A percentile compares a stretch with the other conserved stretches of the same genome.
phyloP scores from a whole-genome alignment of 1,284 basidiomycete species.

The Paramarasmius palmivorus region DNA sequence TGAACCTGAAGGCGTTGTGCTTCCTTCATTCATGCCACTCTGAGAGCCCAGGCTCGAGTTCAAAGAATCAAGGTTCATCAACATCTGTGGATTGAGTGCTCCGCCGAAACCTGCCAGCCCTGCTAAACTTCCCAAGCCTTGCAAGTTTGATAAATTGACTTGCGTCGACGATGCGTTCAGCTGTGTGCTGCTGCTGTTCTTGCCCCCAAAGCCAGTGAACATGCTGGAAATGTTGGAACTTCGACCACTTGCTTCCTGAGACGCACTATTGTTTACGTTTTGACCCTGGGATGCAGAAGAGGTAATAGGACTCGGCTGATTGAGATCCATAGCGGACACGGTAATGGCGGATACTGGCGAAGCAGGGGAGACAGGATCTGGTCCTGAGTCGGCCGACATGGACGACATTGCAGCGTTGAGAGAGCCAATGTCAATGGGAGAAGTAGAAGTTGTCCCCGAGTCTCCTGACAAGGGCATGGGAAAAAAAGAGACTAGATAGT shows the following conservation, averaged over 20 bases:
- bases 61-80: background rate
- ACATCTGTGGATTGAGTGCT: background rate
- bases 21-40: background rate
- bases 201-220: background rate
- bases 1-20: too few species aligned
- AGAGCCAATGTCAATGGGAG: slow-evolving; percentile 3
- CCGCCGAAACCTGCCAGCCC: background rate
- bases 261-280: background rate
- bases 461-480: slow-evolving; percentile 1
- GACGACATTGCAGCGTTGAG: background rate
- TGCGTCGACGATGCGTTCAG: background rate
- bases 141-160: background rate
- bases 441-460: background rate
- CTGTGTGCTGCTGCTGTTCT: background rate
- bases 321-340: background rate
- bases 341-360: background rate
- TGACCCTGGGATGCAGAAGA: background rate
- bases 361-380: background rate
- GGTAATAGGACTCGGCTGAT: background rate
- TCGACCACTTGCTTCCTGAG: background rate
- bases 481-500: slow-evolving; percentile 2
- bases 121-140: background rate
- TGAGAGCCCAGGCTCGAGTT: background rate
- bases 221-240: background rate
- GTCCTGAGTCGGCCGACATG: background rate